Base-by-base conservation (phyloP, 805 yeast species). In the Starmera amethionina region DNA sequence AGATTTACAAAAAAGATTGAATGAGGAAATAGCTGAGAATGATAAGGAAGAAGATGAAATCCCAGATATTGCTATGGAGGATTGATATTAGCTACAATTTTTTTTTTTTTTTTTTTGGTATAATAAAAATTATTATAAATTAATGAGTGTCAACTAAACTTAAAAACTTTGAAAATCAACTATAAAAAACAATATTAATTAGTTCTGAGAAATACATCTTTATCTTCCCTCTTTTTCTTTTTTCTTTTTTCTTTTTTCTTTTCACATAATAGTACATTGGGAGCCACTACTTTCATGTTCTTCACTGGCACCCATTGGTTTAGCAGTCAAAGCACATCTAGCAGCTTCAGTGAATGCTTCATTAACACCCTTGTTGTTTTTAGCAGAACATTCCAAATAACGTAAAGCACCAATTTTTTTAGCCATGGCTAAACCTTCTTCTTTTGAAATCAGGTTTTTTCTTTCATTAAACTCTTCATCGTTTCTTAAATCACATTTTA, bases 321-420 rank as follows among this genome's bases (percentile, higher is more conserved):
- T 85, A 12, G 95, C 95, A 46, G 84, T 81, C 50, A 90, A 70
- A 3, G 97, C 97, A 55, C 95, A 89, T 60, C 98, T 79, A 8
- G 97, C 96, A 35, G 97, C 98, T 64, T 93, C 98, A 0, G 97
- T 88, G 59, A 93, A 93, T 9, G 97, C 97, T 65, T 93, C 98
- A 56, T 94, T 93, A n/a, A 93, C 98, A 49, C 98, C 98, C 56
- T 95, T 77, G 62, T 89, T 90, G 60, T 82, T 80, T 69, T 89
- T 93, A 7, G 98, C 97, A 25, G 96, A 85, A 65, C 98, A 93
- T 63, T 93, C 98, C 56, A 93, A 71, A 60, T 93, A 93, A 55
- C 97, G 76, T 52, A 89, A 68, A 1, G 98, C 97, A 19, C 97
- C 97, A 35, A 93, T 84, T 57, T 77, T 77, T 56, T 88, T 88